These are phyloP conservation scores for Herpetomonas samuelpessoai DNA, from an alignment of 208 protist genomes.

Conservation along the genomic window DNA sequence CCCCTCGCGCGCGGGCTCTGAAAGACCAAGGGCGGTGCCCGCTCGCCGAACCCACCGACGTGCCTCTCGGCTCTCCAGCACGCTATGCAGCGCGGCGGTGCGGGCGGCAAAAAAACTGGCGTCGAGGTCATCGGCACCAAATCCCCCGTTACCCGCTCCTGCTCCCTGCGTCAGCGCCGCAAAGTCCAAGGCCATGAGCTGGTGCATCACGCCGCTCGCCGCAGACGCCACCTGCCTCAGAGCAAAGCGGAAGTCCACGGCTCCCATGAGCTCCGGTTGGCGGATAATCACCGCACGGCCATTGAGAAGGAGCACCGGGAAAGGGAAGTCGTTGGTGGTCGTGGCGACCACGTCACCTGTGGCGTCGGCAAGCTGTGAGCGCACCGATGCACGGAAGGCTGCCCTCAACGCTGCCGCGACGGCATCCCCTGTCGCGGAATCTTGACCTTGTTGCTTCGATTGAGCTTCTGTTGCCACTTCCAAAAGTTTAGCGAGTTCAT, in stretches of 20 bases:
- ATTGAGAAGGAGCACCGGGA: constrained; percentile 32
- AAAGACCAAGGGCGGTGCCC: background rate
- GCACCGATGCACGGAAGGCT: too few relatives aligned
- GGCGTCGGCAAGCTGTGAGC: constrained; percentile 6
- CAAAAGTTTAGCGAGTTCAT: too few relatives aligned
- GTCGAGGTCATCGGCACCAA: constrained; percentile 28
- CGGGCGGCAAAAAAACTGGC: constrained; percentile 40
- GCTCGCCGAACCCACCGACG: background rate
- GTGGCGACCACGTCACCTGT: constrained; percentile 5
- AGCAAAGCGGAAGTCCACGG: constrained; percentile 30
- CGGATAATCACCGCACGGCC: constrained; percentile 42
- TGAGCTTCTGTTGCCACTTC: too few relatives aligned
- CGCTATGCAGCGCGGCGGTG: constrained; percentile 28
- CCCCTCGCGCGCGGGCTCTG: constrained; percentile 10
- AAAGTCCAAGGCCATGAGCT: constrained; percentile 37
- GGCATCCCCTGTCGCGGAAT: too few relatives aligned
- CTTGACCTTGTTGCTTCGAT: too few relatives aligned
- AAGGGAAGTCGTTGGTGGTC: background rate
- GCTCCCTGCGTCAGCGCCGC: constrained; percentile 22
- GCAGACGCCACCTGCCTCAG: constrained; percentile 13
- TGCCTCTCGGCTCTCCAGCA: constrained; percentile 6
- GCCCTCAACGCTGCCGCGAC: too few relatives aligned
- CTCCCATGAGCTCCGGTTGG: constrained; percentile 18
- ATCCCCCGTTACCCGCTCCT: constrained; percentile 6
- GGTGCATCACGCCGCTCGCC: constrained; percentile 18